Evolutionary conservation across 306 rosid genomes (phyloP), one percentile per base, ranked within the genome.

Genomic region (Oemleria cerasiformis): DNA sequence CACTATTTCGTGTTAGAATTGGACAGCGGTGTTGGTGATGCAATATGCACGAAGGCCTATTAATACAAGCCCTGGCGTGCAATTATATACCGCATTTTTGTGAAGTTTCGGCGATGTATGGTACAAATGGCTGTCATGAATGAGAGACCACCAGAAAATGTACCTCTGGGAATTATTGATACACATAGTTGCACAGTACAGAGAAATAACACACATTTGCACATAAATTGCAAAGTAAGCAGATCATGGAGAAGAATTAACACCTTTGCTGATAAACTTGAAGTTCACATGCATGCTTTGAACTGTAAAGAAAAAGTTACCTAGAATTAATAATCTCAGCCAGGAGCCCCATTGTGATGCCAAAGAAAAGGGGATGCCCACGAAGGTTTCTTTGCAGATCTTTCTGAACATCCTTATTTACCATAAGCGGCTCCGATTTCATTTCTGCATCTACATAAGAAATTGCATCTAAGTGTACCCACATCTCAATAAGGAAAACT

Each of bases 281-380:
- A 62, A 38, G 23, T 62, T 62, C 67, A 62, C 30, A 62, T 6
- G 38, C 68, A 41, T 43, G 38, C 40, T 69, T 34, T 54, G 36
- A 16, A 39, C 47, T 2, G 13, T 40, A 23, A 36, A 7, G 39
- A 80, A 78, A 65, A 64, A 72, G 47, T 40, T 91, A 90, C 99
- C 99, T 94, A 61, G 99, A 94, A 79, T 94, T 94, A 80, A 91
- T 94, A 70, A 94, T 84, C 87, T 91, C 99, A 41, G 99, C 90
- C 73, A 94, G 91, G 55, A 94, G 82, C 41, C 99, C 99, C 99
- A 94, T 89, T 20, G 92, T 91, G 79, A 94, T 88, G 50, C 97
- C 99, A 73, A 91, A 91, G 90, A 94, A 94, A 78, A 94, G 96
- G 60, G 95, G 95, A 80, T 94, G 99, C 71, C 79, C 66, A 56